Base-by-base conservation (phyloP, 2,329 filamentous ascomycete species). In the Penicillium glabrum region DNA sequence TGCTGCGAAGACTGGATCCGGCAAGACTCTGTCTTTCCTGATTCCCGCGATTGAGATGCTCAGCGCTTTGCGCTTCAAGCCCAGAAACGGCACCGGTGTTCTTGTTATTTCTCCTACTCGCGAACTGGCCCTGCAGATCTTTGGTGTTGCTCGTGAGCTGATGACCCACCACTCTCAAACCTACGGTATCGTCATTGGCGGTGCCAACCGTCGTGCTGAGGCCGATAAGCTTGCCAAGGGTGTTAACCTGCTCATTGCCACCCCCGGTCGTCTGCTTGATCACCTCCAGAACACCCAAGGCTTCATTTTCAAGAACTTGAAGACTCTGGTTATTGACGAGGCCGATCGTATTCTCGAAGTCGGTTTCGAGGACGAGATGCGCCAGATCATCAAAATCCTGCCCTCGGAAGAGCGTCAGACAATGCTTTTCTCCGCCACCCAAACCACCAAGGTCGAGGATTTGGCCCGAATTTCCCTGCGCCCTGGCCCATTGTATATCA, bases 331-430 rank as follows among this genome's bases (percentile, higher is more conserved):
- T 64, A 97, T 98, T 65, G 95, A 99, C 68, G 95, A 99, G 78
- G 95, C 95, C 19, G 95, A 99, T 73, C 88, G 95, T 47, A 97
- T 99, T 61, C 80, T 99, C 45, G 95, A 99, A 78, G 91, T 97
- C 61, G 93, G 95, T 67, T 99, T 99, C 82, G 95, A 99, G 76
- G 95, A 98, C 70, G 95, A 99, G 79, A 96, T 99, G 90, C 85
- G 91, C 62, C 89, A 96, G 74, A 96, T 99, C 66, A 88, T 98
- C 75, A 96, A 96, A 82, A 95, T 98, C 54, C 80, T 98, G 19
- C 91, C 93, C 46, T 89, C 89, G 65, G 88, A 96, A 56, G 86
- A 93, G 64, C 83, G 95, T 58, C 93, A 98, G 77, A 97, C 93
- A 0, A 95, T 96, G 88, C 85, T 99, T n/a, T 99, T 99, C 82